Conservation (phyloP, 1,139 yeast genomes). For the Geotrichum fermentans region DNA sequence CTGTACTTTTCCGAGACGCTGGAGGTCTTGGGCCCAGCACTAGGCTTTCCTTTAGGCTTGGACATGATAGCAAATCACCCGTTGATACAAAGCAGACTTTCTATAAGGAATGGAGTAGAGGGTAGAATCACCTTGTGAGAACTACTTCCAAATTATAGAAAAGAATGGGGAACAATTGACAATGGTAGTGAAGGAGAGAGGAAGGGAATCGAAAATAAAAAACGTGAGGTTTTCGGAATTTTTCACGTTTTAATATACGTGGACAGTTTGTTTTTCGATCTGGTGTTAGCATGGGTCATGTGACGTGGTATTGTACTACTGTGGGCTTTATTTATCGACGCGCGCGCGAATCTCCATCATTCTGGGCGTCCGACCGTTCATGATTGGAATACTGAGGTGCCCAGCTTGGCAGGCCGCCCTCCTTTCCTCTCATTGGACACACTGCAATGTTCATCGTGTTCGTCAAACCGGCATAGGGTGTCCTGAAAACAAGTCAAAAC, state of each 20-base stretch:
- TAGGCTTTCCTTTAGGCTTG: neutral
- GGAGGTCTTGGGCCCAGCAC: neutral
- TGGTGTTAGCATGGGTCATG: too few species aligned
- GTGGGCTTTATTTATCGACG: too few species aligned
- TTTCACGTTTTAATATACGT: conserved; percentile 5
- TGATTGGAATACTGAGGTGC: too few species aligned
- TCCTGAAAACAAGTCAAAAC: too few species aligned
- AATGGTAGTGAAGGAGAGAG: neutral
- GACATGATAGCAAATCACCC: neutral
- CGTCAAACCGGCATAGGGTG: too few species aligned
- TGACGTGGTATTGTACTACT: too few species aligned
- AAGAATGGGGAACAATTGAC: neutral
- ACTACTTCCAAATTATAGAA: neutral
- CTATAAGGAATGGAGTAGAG: neutral
- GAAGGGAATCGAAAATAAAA: neutral
- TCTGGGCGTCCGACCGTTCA: too few species aligned
- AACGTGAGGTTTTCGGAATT: neutral
- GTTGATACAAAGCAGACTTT: neutral
- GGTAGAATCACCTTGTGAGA: neutral
- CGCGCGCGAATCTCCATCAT: too few species aligned
- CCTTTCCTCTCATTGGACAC: too few species aligned
- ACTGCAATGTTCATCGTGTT: too few species aligned
- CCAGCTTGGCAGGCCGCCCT: too few species aligned
- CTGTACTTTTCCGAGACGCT: neutral
- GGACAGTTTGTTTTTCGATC: neutral